Evolutionary conservation across 2,329 filamentous ascomycete species (phyloP).

Genomic region (Thelonectria blattea): DNA sequence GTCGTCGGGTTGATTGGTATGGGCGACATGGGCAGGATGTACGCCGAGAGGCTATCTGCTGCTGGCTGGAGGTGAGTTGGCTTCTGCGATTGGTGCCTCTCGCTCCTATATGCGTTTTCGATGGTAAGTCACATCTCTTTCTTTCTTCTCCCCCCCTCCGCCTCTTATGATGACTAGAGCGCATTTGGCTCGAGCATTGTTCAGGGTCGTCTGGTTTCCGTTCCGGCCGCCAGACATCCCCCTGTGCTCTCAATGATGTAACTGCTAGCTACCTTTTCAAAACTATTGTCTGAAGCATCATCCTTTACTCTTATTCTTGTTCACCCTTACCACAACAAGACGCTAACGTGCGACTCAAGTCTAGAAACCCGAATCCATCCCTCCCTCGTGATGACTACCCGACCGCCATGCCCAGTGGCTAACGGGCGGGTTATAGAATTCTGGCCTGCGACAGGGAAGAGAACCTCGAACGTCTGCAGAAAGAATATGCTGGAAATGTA

Average conservation of each 20-base stretch:
- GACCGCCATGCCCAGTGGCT: conserved; percentile 38
- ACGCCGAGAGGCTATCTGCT: conserved; percentile 83
- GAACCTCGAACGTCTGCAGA: conserved; percentile 78
- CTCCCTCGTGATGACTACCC: conserved; percentile 15
- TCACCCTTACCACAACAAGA: conserved; percentile 13
- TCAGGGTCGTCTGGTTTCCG: conserved; percentile 66
- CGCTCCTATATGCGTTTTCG: conserved; percentile 18
- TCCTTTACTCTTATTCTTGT: conserved; percentile 16
- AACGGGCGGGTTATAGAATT: conserved; percentile 65
- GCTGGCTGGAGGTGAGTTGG: conserved; percentile 89
- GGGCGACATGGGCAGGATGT: conserved; percentile 99
- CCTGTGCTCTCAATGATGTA: conserved; percentile 91
- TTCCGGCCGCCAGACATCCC: conserved; percentile 73
- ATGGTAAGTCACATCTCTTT: conserved; percentile 34
- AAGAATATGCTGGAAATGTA: conserved; percentile 90
- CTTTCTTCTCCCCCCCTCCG: conserved; percentile 24
- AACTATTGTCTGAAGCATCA: conserved; percentile 78
- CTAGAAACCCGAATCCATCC: conserved; percentile 20
- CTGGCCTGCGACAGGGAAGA: conserved; percentile 93
- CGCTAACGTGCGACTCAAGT: conserved; percentile 34
- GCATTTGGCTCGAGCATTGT: conserved; percentile 99
- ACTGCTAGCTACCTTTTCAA: conserved; percentile 93
- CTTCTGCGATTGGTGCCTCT: conserved; percentile 19
- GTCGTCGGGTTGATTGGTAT: conserved; percentile 95
- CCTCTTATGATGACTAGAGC: conserved; percentile 97